Base-by-base conservation (phyloP, 2,329 filamentous ascomycete genomes). In the Trichoderma aggressivum region DNA sequence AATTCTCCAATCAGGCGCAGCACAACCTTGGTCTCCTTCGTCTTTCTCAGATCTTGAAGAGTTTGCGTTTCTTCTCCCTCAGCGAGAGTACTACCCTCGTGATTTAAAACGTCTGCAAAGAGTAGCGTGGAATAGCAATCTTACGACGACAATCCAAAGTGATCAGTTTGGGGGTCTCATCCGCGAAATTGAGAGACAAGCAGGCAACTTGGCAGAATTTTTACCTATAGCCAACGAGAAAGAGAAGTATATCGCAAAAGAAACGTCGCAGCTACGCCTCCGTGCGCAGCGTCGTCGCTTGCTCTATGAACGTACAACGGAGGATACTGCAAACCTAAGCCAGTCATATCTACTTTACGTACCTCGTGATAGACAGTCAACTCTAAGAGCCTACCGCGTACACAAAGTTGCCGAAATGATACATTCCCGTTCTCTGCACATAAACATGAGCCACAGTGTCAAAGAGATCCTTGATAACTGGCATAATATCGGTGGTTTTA, bases 21-120 rank as follows among this genome's bases (percentile, higher is more conserved):
- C 84, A 39, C 85, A 87, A 39, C 86, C 86, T 0, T 88, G 86
- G 86, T 75, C 70, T 0, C 79, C 82, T 0, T 58, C 85, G 1
- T 5, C 21, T 1, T 36, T 11, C 11, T 47, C 74, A 3, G 66
- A 63, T 0, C 53, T 79, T 6, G 55, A 65, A 14, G 43, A 62
- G 7, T 21, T 72, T 4, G 26, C 24, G 3, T 3, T 1, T 1
- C 10, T 65, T 2, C 43, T 87, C 62, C 75, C 80, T 5, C 62
- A 26, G 3, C 72, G 80, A 36, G 72, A 76, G 0, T 83, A 80
- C 53, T 85, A 85, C n/a, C 84, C 84, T 0, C 73, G 72, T 0
- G 73, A 78, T 0, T 72, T 78, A 14, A 76, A 76, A 3, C 55
- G 79, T 0, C 79, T 82, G 71, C 82, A 84, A 47, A 80, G 73